Percentiles rank a stretch among this genome's conserved stretches.
These are phyloP conservation scores for Hygrophila difformis DNA, from an alignment of 257 asterid species.

Conservation along the genomic window DNA sequence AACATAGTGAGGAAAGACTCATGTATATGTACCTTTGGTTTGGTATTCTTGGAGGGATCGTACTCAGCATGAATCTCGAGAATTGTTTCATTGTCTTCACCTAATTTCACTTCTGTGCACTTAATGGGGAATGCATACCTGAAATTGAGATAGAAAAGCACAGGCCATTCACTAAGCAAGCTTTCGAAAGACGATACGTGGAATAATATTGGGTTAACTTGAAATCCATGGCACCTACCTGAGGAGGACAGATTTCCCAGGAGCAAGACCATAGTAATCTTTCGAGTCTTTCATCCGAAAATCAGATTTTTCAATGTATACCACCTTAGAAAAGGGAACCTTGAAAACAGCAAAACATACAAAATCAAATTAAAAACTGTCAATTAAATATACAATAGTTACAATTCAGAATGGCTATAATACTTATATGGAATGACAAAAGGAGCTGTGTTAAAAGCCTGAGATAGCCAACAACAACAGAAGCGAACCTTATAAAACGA, in stretches of 20 bases:
- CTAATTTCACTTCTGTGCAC: constrained; percentile 65
- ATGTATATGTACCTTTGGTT: constrained; percentile 99
- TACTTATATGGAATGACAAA: no score
- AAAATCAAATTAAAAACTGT: background rate
- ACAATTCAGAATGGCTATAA: background rate
- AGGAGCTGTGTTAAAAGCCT: no score
- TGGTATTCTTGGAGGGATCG: constrained; percentile 67
- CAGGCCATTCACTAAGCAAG: no score
- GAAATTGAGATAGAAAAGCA: no score
- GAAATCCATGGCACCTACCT: constrained; percentile 47
- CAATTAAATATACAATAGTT: background rate
- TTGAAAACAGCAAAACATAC: constrained; percentile 14
- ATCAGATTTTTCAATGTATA: constrained; percentile 73
- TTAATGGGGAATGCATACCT: constrained; percentile 92
- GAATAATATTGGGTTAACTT: no score
- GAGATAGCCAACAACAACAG: constrained; percentile 1
- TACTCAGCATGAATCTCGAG: constrained; percentile 70
- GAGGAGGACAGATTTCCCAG: constrained; percentile 83
- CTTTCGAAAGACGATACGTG: no score
- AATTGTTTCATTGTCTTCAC: constrained; percentile 56
- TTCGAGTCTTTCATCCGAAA: constrained; percentile 83
- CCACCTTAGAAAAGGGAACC: constrained; percentile 89
- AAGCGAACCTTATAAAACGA: constrained; percentile 57
- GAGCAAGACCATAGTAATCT: constrained; percentile 98
- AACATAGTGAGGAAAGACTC: no score